These are phyloP conservation scores for Penicillium hesseltinei DNA, from an alignment of 2,329 filamentous ascomycete species.

Conservation along the genomic window DNA sequence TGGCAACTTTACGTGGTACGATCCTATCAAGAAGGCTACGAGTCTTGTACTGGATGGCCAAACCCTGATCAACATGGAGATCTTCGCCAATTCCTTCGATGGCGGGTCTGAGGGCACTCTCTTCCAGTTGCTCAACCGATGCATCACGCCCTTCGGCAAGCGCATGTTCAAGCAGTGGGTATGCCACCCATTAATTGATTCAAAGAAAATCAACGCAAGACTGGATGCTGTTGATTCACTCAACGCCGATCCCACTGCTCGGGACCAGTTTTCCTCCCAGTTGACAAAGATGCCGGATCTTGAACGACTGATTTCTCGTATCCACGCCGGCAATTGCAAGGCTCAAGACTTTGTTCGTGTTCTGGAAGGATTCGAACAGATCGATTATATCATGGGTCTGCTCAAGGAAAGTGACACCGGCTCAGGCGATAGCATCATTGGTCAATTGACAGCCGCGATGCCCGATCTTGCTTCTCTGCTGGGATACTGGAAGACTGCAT, in stretches of 20 bases:
- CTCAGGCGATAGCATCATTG: constrained; percentile 64
- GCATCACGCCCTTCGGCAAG: constrained; percentile 95
- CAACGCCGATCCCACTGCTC: constrained; percentile 75
- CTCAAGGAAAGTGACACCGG: constrained; percentile 71
- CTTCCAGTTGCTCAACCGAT: constrained; percentile 87
- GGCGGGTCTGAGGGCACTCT: constrained; percentile 81
- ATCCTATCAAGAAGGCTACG: constrained; percentile 84
- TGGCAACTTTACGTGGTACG: constrained; percentile 87
- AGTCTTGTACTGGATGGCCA: constrained; percentile 93
- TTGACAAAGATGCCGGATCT: constrained; percentile 90
- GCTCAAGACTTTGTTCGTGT: constrained; percentile 91
- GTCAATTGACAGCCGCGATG: constrained; percentile 79
- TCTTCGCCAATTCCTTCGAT: constrained; percentile 91
- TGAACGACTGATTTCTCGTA: constrained; percentile 87
- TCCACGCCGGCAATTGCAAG: constrained; percentile 88
- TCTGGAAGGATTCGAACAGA: constrained; percentile 94
- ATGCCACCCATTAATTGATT: constrained; percentile 88
- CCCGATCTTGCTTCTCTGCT: constrained; percentile 74
- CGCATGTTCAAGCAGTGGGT: constrained; percentile 95
- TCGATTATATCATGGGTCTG: constrained; percentile 87
- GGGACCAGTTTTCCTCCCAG: constrained; percentile 84
- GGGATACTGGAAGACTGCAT: constrained; percentile 85
- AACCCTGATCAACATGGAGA: constrained; percentile 94
- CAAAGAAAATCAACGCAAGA: constrained; percentile 83
- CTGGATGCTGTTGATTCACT: constrained; percentile 92